Evolutionary conservation across 768 basidiomycete species (phyloP), one percentile per base, ranked within the genome.

Genomic region (Nevesoporus exiguus): DNA sequence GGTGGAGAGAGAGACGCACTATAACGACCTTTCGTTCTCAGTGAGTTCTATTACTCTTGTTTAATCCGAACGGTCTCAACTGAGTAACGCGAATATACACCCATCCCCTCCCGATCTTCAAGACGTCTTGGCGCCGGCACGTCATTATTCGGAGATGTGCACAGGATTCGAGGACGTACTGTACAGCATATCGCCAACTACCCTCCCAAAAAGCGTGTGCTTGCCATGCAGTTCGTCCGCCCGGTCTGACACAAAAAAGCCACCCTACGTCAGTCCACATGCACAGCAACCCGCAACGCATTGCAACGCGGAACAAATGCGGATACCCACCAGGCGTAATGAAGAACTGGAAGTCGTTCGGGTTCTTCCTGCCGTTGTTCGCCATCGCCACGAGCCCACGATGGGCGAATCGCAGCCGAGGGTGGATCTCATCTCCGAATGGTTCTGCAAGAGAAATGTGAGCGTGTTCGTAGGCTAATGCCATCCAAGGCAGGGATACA

Each of bases 341-440:
- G 67, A 98, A 88, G 73, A 93, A 98, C 69, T 98, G 96, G 0
- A 92, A 96, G 50, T 91, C 88, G 60, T 99, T 99, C 4, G 90
- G 84, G 65, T 95, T 81, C 70, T 89, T 91, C 27, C 78, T 78
- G 10, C 93, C 93, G 53, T 80, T 85, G 63, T 97, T 97, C 5
- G 97, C 97, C 91, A 97, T 95, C 1, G 80, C 97, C 1, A 99
- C 85, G 3, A 98, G 70, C 0, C 97, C 97, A 49, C 97, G 88
- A 64, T 98, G 89, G 0, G 84, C 74, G 69, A 90, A 98, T 34
- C 90, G 86, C 56, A 99, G 75, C 34, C 97, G 83, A 4, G 94
- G 93, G 62, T 96, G 93, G 19, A 93, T 85, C 71, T 98, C 95
- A 73, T 97, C 93, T 67, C 93, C 88, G 60, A 97, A 97, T 3